Base-by-base conservation (phyloP, 164 flowering plant genomes). In the Malania oleifera region DNA sequence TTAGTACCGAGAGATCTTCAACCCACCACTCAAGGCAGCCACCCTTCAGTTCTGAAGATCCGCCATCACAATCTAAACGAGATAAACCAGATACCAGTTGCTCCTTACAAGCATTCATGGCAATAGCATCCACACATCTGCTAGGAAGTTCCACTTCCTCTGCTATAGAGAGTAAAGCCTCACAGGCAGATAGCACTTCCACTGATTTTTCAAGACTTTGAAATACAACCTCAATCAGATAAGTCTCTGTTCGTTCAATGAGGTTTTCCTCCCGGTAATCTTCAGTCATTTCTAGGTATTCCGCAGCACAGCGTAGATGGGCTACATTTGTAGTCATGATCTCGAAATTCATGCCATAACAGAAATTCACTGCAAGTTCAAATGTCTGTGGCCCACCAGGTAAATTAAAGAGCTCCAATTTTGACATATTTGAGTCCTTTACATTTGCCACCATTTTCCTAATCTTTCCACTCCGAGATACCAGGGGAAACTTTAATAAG, bases 211-310 rank as follows among this genome's bases (percentile, higher is more conserved):
- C 82, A 17, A 85, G 75, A 58, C 85, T 83, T 28, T 52, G 70
- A 29, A 60, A 37, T 26, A 82, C 89, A 44, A 83, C 74, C 48
- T 80, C 78, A 27, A 67, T 63, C 46, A 87, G 58, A 64, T 80
- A 87, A 17, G 60, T 54, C 59, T 85, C 89, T 0, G 91, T 73
- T 22, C 84, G 70, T 27, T 68, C 40, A 18, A 79, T 65, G 25
- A 87, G 85, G 66, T 87, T 87, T 38, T 75, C 79, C 26, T 84
- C 85, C 17, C 74, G 31, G 59, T 73, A 82, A 52, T 81, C 88
- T 60, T 87, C 91, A 0, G 83, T 78, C 91, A 85, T 87, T 61
- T 87, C 87, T 52, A 87, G 67, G 75, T 72, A 87, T 45, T 85
- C 82, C 27, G 91, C 85, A 28, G 77, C 81, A 54, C 89, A 87